These are phyloP conservation scores for Brettanomyces bruxellensis DNA, from an alignment of 805 yeast species.

Conservation along the genomic window DNA sequence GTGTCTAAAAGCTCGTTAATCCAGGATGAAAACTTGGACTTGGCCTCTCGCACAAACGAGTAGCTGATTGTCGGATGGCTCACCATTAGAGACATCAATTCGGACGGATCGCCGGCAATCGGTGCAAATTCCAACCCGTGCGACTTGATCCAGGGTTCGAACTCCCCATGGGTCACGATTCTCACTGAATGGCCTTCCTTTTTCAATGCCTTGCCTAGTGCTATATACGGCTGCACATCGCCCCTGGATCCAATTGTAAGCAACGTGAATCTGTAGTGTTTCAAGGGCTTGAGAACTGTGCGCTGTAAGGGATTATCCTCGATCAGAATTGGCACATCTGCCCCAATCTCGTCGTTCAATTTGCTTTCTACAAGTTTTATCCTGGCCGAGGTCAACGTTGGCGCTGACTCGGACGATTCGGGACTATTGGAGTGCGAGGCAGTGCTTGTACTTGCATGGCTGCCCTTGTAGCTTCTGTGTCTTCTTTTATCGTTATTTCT, in stretches of 20 bases:
- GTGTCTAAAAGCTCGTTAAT: slow-evolving; percentile 59
- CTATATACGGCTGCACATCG: slow-evolving; percentile 94
- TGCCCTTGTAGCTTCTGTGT: background rate
- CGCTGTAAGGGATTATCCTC: slow-evolving; percentile 47
- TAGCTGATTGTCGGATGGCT: slow-evolving; percentile 83
- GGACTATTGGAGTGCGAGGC: background rate
- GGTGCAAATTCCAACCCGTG: slow-evolving; percentile 62
- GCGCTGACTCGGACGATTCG: background rate
- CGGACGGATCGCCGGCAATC: slow-evolving; percentile 90
- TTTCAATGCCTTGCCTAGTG: slow-evolving; percentile 70
- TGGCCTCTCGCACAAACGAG: slow-evolving; percentile 75
- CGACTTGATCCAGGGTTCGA: slow-evolving; percentile 59
- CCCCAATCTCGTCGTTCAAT: slow-evolving; percentile 48
- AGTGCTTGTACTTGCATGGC: background rate
- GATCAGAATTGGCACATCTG: slow-evolving; percentile 58
- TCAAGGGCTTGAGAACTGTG: slow-evolving; percentile 40
- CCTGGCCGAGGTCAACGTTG: slow-evolving; percentile 42
- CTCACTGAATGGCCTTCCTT: slow-evolving; percentile 78
- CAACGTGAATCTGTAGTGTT: slow-evolving; percentile 51
- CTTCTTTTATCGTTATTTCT: slow-evolving; percentile 9
- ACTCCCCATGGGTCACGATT: slow-evolving; percentile 82
- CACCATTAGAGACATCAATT: slow-evolving; percentile 87
- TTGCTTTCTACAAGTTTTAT: slow-evolving; percentile 60
- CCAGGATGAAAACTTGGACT: slow-evolving; percentile 74
- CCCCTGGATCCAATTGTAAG: slow-evolving; percentile 93